phyloP scores from a whole-genome alignment of 106 monocot genomes.

The Dioscorea alata region DNA sequence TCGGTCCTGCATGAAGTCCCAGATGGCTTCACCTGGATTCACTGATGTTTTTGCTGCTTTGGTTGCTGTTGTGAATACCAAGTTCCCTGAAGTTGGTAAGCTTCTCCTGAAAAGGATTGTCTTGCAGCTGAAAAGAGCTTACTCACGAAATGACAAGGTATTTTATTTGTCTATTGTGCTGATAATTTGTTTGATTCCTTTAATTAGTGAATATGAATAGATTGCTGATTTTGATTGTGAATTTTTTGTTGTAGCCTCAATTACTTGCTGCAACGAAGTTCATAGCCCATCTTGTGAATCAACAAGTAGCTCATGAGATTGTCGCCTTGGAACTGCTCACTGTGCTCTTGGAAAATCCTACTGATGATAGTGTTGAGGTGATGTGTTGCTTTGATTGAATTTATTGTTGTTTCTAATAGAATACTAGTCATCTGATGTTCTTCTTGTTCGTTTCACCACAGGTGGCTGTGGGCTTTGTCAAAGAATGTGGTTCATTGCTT shows the following conservation, averaged over 20 bases:
- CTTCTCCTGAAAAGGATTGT: slow-evolving; percentile 76
- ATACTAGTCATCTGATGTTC: background rate
- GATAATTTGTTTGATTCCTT: background rate
- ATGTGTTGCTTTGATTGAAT: background rate
- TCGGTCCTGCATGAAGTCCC: slow-evolving; percentile 91
- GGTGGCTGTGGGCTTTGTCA: slow-evolving; percentile 97
- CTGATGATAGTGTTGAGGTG: slow-evolving; percentile 97
- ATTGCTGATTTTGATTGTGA: background rate
- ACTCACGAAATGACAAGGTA: slow-evolving; percentile 86
- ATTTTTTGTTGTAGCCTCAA: slow-evolving; percentile 50
- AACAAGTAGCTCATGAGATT: slow-evolving; percentile 90
- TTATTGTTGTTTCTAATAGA: background rate
- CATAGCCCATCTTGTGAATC: slow-evolving; percentile 92
- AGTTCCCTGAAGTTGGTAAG: slow-evolving; percentile 83
- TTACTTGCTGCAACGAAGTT: slow-evolving; percentile 92
- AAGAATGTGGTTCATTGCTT: slow-evolving; percentile 91
- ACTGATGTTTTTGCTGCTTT: slow-evolving; percentile 90
- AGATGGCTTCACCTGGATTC: slow-evolving; percentile 93
- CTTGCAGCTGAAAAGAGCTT: slow-evolving; percentile 85
- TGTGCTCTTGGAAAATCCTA: slow-evolving; percentile 76
- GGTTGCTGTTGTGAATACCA: slow-evolving; percentile 92
- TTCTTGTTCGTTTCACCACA: slow-evolving; percentile 9
- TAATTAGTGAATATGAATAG: background rate
- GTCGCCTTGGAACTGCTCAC: slow-evolving; percentile 86
- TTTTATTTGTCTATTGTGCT: background rate